Evolutionary conservation across 306 rosid species (phyloP).

Genomic region (Casuarina equisetifolia): DNA sequence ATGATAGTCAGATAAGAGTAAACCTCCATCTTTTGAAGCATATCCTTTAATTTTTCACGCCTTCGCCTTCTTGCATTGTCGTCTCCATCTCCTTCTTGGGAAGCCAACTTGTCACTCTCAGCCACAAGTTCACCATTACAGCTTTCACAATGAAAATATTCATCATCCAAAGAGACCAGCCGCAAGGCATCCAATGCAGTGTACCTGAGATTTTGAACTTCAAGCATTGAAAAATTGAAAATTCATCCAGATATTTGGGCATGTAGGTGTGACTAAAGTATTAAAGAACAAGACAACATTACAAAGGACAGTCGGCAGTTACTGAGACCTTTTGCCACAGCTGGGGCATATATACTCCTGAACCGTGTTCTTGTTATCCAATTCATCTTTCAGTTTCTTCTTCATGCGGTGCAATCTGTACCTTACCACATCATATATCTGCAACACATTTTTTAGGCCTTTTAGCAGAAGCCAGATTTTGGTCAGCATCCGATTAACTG

Average conservation of each 20-base stretch:
- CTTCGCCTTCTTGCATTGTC: constrained; percentile 80
- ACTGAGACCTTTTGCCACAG: constrained; percentile 76
- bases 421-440: constrained; percentile 90
- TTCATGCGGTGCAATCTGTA: constrained; percentile 94
- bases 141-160: constrained; percentile 84
- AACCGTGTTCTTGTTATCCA: constrained; percentile 93
- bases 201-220: constrained; percentile 51
- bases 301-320: background rate
- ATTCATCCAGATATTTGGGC: background rate
- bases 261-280: background rate
- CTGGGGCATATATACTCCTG: constrained; percentile 87
- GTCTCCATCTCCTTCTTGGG: constrained; percentile 86
- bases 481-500: constrained; percentile 23
- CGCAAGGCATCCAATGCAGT: constrained; percentile 89
- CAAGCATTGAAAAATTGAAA: constrained; percentile 10
- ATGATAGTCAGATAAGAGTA: constrained; percentile 16
- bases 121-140: constrained; percentile 86
- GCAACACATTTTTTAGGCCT: constrained; percentile 37
- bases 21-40: constrained; percentile 92
- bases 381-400: constrained; percentile 95
- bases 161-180: constrained; percentile 82
- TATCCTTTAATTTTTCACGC: constrained; percentile 81
- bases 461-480: constrained; percentile 30
- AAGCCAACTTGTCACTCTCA: constrained; percentile 87
- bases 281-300: background rate